phyloP scores from a whole-genome alignment of 495 filamentous ascomycete species.

The Penicillium soppii region DNA sequence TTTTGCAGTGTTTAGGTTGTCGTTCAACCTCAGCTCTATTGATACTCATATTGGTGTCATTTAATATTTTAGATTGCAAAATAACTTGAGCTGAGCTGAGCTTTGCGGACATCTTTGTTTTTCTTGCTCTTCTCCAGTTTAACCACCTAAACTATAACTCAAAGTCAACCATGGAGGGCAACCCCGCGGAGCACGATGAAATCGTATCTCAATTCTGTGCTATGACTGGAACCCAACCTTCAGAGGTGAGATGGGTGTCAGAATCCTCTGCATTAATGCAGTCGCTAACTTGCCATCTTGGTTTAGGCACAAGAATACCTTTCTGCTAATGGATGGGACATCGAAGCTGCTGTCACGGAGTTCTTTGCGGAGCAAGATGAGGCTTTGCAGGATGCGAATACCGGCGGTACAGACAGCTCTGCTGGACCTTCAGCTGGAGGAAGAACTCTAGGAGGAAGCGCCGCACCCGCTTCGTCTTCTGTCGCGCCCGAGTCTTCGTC shows the following conservation, averaged over 20 bases:
- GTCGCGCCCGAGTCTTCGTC: conserved; percentile 34
- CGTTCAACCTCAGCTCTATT: conserved; percentile 19
- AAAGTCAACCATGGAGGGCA: conserved; percentile 51
- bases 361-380: conserved; percentile 73
- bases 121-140: background rate
- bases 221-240: conserved; percentile 63
- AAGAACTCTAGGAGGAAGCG: conserved; percentile 34
- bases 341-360: conserved; percentile 63
- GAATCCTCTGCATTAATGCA: too few species aligned
- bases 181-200: conserved; percentile 60
- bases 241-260: conserved; percentile 53
- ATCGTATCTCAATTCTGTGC: conserved; percentile 71
- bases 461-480: conserved; percentile 29
- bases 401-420: conserved; percentile 26
- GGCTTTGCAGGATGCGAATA: conserved; percentile 36
- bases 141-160: background rate
- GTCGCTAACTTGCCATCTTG: conserved; percentile 2
- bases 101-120: background rate
- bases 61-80: too few species aligned
- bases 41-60: conserved; percentile 5
- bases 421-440: conserved; percentile 16
- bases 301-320: conserved; percentile 71
- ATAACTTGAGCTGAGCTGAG: too few species aligned
- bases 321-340: conserved; percentile 64
- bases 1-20: conserved; percentile 16